Conservation (phyloP, 306 rosid genomes). For the Trifolium pratense region DNA sequence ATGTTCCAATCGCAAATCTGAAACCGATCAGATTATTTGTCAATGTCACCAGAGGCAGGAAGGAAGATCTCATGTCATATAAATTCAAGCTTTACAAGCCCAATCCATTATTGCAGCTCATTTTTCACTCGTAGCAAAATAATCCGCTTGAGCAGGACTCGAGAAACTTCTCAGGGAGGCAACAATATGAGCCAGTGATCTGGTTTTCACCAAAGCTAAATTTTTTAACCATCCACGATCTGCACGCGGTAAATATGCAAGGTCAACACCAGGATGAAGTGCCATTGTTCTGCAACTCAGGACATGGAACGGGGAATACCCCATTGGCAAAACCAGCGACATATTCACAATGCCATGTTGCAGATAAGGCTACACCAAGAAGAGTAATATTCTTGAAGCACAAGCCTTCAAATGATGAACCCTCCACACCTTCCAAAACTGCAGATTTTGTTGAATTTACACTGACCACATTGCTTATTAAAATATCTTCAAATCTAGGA, state of each 20-base stretch:
- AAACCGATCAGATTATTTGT: conserved; percentile 17
- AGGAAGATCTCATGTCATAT: conserved; percentile 4
- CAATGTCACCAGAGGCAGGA: conserved; percentile 23
- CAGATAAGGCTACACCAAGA: conserved; percentile 56
- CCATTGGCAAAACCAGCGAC: conserved; percentile 68
- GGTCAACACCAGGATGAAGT: conserved; percentile 56
- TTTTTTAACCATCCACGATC: conserved; percentile 12
- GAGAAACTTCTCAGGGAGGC: conserved; percentile 23
- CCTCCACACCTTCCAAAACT: conserved; percentile 68
- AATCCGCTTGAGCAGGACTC: conserved; percentile 32
- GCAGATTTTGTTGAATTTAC: conserved; percentile 82
- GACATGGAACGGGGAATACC: conserved; percentile 81
- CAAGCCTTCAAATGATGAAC: conserved; percentile 67
- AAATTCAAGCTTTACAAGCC: conserved; percentile 28
- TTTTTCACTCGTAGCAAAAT: not conserved
- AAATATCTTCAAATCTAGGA: conserved; percentile 70
- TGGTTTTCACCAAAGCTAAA: not conserved
- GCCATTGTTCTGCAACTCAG: conserved; percentile 54
- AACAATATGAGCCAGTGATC: conserved; percentile 5
- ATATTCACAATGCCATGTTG: conserved; percentile 75
- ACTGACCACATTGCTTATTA: conserved; percentile 64
- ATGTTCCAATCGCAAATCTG: conserved; percentile 33
- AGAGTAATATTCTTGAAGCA: conserved; percentile 77
- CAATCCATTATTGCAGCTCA: conserved; percentile 34
- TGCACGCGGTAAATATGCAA: conserved; percentile 29